Base-by-base conservation (phyloP, 805 yeast species). In the Candida ficus region DNA sequence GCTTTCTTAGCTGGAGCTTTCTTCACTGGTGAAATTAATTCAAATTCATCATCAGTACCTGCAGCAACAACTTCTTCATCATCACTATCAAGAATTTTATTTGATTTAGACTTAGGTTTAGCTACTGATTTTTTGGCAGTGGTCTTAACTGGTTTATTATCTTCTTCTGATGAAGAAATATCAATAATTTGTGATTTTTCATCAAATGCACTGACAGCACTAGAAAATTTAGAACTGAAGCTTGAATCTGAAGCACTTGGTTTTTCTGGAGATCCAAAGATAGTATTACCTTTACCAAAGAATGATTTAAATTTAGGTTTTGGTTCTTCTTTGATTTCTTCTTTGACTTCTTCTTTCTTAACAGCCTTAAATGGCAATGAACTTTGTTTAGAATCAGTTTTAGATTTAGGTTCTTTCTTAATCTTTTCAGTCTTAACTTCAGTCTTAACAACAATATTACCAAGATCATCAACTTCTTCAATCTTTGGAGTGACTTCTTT, bases 261-360 rank as follows among this genome's bases (percentile, higher is more conserved):
- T 9, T 37, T 18, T 12, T 22, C n/a, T 22, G 61, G 59, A 1
- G 60, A 45, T 4, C 64, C 64, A 42, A 57, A 61, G 1, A 56
- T 50, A 1, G 58, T 49, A 22, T 42, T 49, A 12, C 54, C 53
- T n/a, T 39, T 48, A 6, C 71, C 71, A 44, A 67, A 67, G 8
- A 67, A 49, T 19, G 66, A 50, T 33, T 58, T 59, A 44, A 64
- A 65, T 31, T 54, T 38, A 7, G 58, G 54, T 33, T 51, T 52
- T 7, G 10, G 20, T 21, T 42, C 41, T 35, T 45, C 42, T 32
- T 46, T 36, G 9, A 21, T 21, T 35, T 41, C 34, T 43, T 45
- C 31, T 33, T 42, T 30, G 42, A 45, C 29, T 31, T 46, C 39
- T 32, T 47, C 43, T 39, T 50, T 48, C 37, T 41, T 50, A 11